These are phyloP conservation scores for Solanum hybrid DNA, from an alignment of 305 asterid genomes.

Conservation along the genomic window DNA sequence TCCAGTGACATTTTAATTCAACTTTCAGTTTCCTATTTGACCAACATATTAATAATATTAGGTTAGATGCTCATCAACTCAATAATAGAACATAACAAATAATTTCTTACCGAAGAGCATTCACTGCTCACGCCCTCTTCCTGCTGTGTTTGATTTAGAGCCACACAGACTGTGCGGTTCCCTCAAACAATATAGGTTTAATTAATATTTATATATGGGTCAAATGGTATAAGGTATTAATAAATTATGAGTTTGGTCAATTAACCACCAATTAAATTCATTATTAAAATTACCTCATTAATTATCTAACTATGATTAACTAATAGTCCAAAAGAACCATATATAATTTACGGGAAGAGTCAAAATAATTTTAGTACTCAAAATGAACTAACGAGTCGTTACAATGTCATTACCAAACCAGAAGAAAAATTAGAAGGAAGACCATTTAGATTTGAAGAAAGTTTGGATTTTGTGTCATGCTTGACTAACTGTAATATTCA, in stretches of 20 bases:
- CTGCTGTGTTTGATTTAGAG: too few relatives aligned
- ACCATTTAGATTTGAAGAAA: neutral
- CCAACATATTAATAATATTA: too few relatives aligned
- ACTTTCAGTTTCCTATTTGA: too few relatives aligned
- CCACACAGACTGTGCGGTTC: too few relatives aligned
- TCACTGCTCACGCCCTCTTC: too few relatives aligned
- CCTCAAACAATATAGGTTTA: neutral
- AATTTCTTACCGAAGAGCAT: neutral
- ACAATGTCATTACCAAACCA: neutral
- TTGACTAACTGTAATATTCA: neutral
- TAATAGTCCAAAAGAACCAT: neutral
- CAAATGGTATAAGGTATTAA: neutral
- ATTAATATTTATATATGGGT: neutral
- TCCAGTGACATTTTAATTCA: too few relatives aligned
- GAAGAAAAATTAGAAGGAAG: neutral
- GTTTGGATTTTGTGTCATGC: neutral
- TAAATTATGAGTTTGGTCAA: neutral
- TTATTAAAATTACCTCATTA: neutral
- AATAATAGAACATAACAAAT: neutral
- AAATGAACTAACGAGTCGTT: too few relatives aligned
- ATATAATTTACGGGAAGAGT: neutral
- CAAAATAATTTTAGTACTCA: too few relatives aligned
- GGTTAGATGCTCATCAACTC: neutral
- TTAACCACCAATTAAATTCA: neutral
- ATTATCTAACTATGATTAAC: too few relatives aligned